phyloP scores from a whole-genome alignment of 345 rosid genomes.

The Zanthoxylum bungeanum region DNA sequence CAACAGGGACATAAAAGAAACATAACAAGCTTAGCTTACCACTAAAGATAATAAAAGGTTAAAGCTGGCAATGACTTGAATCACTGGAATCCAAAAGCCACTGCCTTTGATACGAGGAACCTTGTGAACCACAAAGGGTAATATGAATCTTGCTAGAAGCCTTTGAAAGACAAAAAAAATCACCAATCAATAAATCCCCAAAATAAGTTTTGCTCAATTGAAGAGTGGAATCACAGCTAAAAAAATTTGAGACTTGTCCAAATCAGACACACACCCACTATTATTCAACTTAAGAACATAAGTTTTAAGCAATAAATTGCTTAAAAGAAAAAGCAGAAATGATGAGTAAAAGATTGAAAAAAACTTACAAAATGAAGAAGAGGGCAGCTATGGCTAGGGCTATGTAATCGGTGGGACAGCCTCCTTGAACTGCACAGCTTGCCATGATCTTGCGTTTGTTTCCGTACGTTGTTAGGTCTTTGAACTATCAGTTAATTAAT shows the following conservation, averaged over 20 bases:
- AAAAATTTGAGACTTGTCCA: background rate
- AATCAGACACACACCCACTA: background rate
- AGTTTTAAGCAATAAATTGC: background rate
- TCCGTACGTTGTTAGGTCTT: slow-evolving; percentile 1
- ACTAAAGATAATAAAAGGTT: slow-evolving; percentile 57
- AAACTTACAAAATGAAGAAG: slow-evolving; percentile 58
- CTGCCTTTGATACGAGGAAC: slow-evolving; percentile 71
- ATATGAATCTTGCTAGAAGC: slow-evolving; percentile 53
- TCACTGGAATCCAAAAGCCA: slow-evolving; percentile 82
- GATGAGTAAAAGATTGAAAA: background rate
- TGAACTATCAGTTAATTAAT: background rate
- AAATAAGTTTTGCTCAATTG: background rate
- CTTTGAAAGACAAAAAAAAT: slow-evolving; percentile 36
- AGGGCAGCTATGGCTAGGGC: slow-evolving; percentile 56
- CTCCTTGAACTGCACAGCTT: slow-evolving; percentile 58
- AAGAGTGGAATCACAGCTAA: background rate
- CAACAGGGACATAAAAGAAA: slow-evolving; percentile 3
- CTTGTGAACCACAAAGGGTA: slow-evolving; percentile 63
- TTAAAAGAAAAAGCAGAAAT: background rate
- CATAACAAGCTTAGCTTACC: slow-evolving; percentile 32
- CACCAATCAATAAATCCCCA: slow-evolving; percentile 6
- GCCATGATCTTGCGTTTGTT: slow-evolving; percentile 32
- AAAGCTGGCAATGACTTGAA: slow-evolving; percentile 79
- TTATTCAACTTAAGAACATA: background rate
- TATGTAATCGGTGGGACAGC: slow-evolving; percentile 83